Evolutionary conservation across 257 asterid species (phyloP), one percentile per base, ranked within the genome.

Genomic region (Leptodermis oblonga): DNA sequence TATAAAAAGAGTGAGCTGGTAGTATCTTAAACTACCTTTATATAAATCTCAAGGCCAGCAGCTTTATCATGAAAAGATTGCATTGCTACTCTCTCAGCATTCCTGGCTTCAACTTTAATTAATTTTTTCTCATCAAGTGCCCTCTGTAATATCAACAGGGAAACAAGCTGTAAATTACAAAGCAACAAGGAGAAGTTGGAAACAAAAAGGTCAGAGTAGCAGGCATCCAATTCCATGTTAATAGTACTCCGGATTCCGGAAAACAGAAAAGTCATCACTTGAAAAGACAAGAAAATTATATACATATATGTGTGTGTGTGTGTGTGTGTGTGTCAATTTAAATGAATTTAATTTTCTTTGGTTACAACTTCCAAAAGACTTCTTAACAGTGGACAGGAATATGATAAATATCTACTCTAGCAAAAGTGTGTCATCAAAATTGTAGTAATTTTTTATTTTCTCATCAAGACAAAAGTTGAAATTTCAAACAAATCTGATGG

Each of bases 1-100:
- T 34, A 63, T 71, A 76, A 92, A 41, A 60, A 52, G 49, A n/a
- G 36, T 37, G 31, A 69, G 25, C 49, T 0, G 34, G 15, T 8
- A 39, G 53, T 67, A 45, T 5, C 23, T 37, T 70, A 5, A 23
- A 42, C 67, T 78, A 92, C 97, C 97, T 92, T 90, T 45, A 86
- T 67, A 70, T 87, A 86, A 66, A 90, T 80, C 84, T 92, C 97
- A 79, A 84, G 86, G 55, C 65, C 75, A 78, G 92, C 72, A 42
- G 82, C 77, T 81, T 88, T 90, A 53, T 83, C 92, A 82, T 84
- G 97, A 62, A 84, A 90, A 67, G 88, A 56, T 74, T 88, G 92
- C 67, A 73, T 53, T 70, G 88, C 90, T 22, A 82, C 81, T 83
- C 95, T 82, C 80, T 90, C 98, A 72, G 95, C 90, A 76, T 84